phyloP scores from a whole-genome alignment of 805 yeast species.

The Ogataea thermomethanolica region DNA sequence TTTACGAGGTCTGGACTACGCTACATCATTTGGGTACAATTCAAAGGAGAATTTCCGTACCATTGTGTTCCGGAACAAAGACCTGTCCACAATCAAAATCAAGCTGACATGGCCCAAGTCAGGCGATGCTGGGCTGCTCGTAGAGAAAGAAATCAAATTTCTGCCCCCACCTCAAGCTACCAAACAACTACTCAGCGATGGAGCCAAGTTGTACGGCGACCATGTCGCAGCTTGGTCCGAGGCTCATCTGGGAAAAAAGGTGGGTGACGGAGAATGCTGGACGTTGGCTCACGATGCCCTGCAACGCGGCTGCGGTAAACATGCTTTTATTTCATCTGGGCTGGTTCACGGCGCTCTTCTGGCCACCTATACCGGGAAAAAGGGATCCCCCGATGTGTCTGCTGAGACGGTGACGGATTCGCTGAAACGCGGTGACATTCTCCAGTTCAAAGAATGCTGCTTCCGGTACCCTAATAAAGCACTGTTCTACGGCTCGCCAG shows the following conservation, averaged over 20 bases:
- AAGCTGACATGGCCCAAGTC: constrained; percentile 40
- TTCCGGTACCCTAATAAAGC: constrained; percentile 38
- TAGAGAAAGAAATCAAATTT: constrained; percentile 31
- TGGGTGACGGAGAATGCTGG: constrained; percentile 62
- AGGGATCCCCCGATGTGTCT: constrained; percentile 16
- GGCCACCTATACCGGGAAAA: constrained; percentile 20
- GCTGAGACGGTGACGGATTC: constrained; percentile 35
- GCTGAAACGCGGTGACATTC: constrained; percentile 51
- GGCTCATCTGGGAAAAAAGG: constrained; percentile 42
- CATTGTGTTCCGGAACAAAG: constrained; percentile 39
- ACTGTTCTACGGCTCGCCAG: constrained; percentile 46
- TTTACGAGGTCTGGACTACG: constrained; percentile 36
- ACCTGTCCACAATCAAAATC: constrained; percentile 38
- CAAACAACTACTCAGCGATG: constrained; percentile 30
- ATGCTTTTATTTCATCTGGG: constrained; percentile 51
- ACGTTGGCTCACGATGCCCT: constrained; percentile 55
- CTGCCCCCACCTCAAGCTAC: constrained; percentile 45
- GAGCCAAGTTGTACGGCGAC: constrained; percentile 43
- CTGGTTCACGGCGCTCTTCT: constrained; percentile 43
- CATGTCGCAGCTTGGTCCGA: constrained; percentile 56
- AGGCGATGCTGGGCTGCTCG: constrained; percentile 23
- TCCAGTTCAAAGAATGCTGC: constrained; percentile 44
- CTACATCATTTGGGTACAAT: constrained; percentile 29
- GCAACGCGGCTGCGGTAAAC: constrained; percentile 51
- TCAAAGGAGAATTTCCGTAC: constrained; percentile 30